Evolutionary conservation across 2,329 filamentous ascomycete species (phyloP).

Genomic region (Alternaria ventricosa): DNA sequence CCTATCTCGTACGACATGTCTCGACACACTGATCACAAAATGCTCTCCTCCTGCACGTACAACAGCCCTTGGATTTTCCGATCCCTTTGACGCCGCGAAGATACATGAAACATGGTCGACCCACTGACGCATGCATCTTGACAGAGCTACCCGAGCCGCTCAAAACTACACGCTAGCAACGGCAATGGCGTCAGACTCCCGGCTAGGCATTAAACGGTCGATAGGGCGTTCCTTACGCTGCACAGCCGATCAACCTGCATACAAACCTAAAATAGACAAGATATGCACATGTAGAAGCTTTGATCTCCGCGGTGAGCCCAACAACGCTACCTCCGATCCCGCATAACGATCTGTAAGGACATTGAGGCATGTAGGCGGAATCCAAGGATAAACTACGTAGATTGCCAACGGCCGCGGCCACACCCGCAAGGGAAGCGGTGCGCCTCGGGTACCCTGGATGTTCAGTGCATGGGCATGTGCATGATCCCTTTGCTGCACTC

Average conservation of each 20-base stretch:
- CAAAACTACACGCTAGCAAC: not conserved
- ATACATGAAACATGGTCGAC: not conserved
- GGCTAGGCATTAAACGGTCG: not conserved
- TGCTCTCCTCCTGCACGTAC: not conserved
- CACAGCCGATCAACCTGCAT: not conserved
- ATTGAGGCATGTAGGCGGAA: not conserved
- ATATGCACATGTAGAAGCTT: not conserved
- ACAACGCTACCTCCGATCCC: not conserved
- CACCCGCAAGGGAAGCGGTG: not conserved
- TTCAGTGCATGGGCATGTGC: not conserved
- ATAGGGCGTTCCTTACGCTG: conserved; percentile 8
- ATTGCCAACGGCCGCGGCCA: not conserved
- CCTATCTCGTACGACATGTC: not conserved
- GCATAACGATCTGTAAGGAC: conserved; percentile 1
- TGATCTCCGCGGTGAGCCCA: not conserved
- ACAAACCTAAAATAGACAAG: not conserved
- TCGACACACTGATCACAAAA: not conserved
- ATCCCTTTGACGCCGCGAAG: not conserved
- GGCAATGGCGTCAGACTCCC: conserved; percentile 3
- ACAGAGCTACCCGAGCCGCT: not conserved
- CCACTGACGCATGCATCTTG: not conserved
- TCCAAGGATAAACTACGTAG: not conserved
- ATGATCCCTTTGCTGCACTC: not conserved
- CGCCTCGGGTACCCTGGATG: not conserved
- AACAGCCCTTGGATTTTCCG: not conserved